Percentiles rank a stretch among this genome's conserved stretches.
Conservation (phyloP, 1,284 basidiomycete species). For the Austroboletus sp. region DNA sequence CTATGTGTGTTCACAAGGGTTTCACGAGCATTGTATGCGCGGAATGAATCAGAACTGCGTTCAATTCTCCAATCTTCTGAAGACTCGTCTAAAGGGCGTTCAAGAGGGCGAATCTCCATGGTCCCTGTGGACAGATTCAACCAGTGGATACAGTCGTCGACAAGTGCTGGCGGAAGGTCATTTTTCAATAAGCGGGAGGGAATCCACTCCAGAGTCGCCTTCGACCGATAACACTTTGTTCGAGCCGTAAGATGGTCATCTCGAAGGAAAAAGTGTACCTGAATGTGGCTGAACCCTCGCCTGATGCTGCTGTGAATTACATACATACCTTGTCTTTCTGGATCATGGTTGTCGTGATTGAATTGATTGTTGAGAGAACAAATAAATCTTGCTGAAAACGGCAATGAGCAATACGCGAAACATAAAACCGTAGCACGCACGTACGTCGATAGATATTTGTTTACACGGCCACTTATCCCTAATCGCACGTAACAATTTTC, state of each 20-base stretch:
- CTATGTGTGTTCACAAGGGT: too few species aligned
- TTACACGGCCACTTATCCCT: conserved; percentile 30
- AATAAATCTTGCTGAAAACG: too few species aligned
- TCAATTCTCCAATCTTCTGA: conserved; percentile 7
- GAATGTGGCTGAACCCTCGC: conserved; percentile 8
- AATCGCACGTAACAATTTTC: conserved; percentile 35
- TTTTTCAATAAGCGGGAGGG: background rate
- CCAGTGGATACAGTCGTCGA: conserved; percentile 36
- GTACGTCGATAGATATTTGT: conserved; percentile 31
- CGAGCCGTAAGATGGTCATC: background rate
- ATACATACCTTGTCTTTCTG: background rate
- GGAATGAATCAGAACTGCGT: too few species aligned
- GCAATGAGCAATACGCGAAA: too few species aligned
- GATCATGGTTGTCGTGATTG: conserved; percentile 1
- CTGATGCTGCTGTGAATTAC: background rate
- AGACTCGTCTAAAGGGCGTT: conserved; percentile 14
- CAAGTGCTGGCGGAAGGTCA: conserved; percentile 34
- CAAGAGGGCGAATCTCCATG: conserved; percentile 34
- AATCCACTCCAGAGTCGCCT: conserved; percentile 21
- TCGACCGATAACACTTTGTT: background rate
- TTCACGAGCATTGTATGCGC: too few species aligned
- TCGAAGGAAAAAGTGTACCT: conserved; percentile 30
- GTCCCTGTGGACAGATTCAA: conserved; percentile 22
- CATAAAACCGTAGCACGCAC: too few species aligned
- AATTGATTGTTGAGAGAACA: too few species aligned